phyloP scores from a whole-genome alignment of 768 basidiomycete genomes.

The Daedaleopsis nitida region DNA sequence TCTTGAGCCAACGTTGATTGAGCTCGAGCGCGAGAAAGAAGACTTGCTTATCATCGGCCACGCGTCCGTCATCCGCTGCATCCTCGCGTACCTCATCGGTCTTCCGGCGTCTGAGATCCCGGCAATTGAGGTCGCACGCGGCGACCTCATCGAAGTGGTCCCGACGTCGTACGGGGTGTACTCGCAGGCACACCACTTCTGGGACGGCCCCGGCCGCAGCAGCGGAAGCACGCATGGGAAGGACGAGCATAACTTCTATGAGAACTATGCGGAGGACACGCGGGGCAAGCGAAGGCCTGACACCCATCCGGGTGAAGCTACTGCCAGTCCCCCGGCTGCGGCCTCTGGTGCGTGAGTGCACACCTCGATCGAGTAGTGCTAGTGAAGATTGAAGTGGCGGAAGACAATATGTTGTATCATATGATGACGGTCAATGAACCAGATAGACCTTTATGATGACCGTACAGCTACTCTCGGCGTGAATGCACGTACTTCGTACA shows the following conservation, averaged over 20 bases:
- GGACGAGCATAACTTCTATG: conserved; percentile 82
- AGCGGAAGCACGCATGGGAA: conserved; percentile 41
- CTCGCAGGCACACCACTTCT: conserved; percentile 86
- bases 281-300: conserved; percentile 36
- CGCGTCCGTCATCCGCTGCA: conserved; percentile 95
- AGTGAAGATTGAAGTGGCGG: no score
- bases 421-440: no score
- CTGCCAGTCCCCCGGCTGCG: no score
- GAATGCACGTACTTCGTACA: no score
- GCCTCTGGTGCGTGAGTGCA: not conserved
- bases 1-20: conserved; percentile 89
- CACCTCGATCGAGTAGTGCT: no score
- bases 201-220: conserved; percentile 80
- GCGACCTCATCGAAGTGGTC: conserved; percentile 92
- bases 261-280: conserved; percentile 72
- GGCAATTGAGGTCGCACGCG: conserved; percentile 94
- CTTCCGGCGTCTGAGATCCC: conserved; percentile 96
- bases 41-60: conserved; percentile 97
- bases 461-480: no score
- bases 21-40: conserved; percentile 91
- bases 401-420: no score
- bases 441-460: no score
- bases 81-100: conserved; percentile 91
- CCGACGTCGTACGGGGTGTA: conserved; percentile 90
- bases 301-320: not conserved